These are phyloP conservation scores for Cladophialophora bantiana DNA, from an alignment of 2,329 filamentous ascomycete species.

Conservation along the genomic window DNA sequence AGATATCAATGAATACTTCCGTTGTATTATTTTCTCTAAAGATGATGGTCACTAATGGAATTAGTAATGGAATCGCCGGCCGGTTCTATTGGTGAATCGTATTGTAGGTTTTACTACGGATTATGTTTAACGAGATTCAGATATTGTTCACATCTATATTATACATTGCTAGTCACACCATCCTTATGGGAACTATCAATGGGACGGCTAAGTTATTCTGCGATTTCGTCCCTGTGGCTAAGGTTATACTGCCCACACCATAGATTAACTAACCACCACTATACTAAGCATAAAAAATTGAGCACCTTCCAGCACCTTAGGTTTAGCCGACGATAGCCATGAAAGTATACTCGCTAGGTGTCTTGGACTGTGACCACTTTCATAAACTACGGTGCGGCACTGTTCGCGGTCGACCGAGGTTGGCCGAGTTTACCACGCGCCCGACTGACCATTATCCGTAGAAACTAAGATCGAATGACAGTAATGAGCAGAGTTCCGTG, in stretches of 20 bases:
- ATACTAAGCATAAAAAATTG: slow-evolving; percentile 12
- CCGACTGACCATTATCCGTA: slow-evolving; percentile 11
- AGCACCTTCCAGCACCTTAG: slow-evolving; percentile 10
- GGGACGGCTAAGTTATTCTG: slow-evolving; percentile 12
- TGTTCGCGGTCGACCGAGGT: slow-evolving; percentile 13
- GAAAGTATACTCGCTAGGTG: slow-evolving; percentile 16
- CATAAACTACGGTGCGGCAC: slow-evolving; percentile 10
- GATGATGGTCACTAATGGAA: slow-evolving; percentile 15
- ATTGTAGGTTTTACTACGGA: slow-evolving; percentile 14
- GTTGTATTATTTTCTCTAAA: slow-evolving; percentile 14
- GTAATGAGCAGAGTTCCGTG: slow-evolving; percentile 10
- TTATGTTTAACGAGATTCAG: slow-evolving; percentile 17
- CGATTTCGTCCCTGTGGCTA: slow-evolving; percentile 12
- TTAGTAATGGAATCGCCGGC: slow-evolving; percentile 16
- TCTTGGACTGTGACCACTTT: slow-evolving; percentile 13
- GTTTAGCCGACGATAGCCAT: slow-evolving; percentile 11
- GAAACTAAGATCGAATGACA: slow-evolving; percentile 10
- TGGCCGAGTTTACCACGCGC: slow-evolving; percentile 14
- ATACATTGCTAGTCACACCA: slow-evolving; percentile 15
- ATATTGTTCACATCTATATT: slow-evolving; percentile 21
- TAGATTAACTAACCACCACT: slow-evolving; percentile 9
- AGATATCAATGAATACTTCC: slow-evolving; percentile 13
- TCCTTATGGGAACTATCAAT: slow-evolving; percentile 15
- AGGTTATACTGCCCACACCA: slow-evolving; percentile 11
- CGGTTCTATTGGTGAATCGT: slow-evolving; percentile 16